Conservation (phyloP, 2,329 filamentous ascomycete genomes). For the Colletotrichum tanaceti region DNA sequence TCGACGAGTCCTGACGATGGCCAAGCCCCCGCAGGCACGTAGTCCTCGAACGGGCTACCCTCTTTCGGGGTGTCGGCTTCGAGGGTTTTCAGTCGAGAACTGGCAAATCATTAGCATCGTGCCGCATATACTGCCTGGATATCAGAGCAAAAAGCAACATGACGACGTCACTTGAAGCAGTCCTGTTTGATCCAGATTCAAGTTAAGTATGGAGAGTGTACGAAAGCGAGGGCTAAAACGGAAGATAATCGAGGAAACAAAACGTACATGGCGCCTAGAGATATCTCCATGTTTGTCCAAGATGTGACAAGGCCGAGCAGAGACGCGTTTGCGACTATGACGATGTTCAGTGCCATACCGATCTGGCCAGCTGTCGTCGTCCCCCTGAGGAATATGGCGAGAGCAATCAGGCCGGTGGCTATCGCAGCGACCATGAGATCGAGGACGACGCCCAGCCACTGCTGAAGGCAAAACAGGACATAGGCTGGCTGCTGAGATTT, state of each 20-base stretch:
- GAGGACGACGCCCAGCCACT: constrained; percentile 66
- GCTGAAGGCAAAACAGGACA: constrained; percentile 66
- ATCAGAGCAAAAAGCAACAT: not conserved
- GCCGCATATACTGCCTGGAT: not conserved
- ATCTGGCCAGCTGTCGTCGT: constrained; percentile 35
- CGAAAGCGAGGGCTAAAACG: not conserved
- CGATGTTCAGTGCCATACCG: constrained; percentile 45
- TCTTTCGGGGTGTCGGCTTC: constrained; percentile 45
- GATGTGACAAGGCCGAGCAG: constrained; percentile 46
- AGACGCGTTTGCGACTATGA: constrained; percentile 46
- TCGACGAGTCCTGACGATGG: constrained; percentile 49
- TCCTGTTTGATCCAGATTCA: too few relatives aligned
- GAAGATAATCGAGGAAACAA: too few relatives aligned
- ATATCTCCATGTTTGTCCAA: constrained; percentile 49
- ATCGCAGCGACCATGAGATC: constrained; percentile 61
- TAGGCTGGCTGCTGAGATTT: constrained; percentile 68
- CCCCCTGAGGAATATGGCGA: constrained; percentile 50
- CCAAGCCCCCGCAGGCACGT: constrained; percentile 47
- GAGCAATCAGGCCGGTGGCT: constrained; percentile 58
- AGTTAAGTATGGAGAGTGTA: too few relatives aligned
- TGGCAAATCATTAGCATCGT: not conserved
- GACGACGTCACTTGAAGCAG: not conserved
- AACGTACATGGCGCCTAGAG: constrained; percentile 44
- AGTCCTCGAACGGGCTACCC: constrained; percentile 43
- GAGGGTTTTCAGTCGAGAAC: constrained; percentile 46